Base-by-base conservation (phyloP, 257 asterid genomes). In the Anisodus acutangulus region DNA sequence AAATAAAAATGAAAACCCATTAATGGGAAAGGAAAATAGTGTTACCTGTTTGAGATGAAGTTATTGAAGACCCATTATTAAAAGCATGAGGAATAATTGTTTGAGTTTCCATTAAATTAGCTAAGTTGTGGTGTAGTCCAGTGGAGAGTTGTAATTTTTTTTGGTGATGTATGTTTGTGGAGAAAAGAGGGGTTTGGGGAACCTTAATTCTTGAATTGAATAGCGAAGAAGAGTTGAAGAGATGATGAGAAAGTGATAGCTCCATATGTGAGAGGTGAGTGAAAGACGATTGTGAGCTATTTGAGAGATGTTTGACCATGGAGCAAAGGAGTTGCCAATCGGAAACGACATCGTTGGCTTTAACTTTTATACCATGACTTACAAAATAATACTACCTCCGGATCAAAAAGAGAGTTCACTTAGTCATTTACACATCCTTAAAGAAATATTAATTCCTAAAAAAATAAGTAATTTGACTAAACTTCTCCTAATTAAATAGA, bases 31-130 rank as follows among this genome's bases (percentile, higher is more conserved):
- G 66, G 60, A 47, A 72, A 47, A 47, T 2, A 22, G 35, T 31
- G 22, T 67, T 84, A 95, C 97, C 95, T 68, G 84, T 80, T 74
- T 59, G 86, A 51, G 90, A 64, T 0, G 91, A 71, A 53, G 84
- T 71, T 59, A 85, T 64, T 4, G 93, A 87, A 54, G 93, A 90
- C 69, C 93, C 98, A 82, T 92, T 96, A 39, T 86, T 88, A 62
- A 84, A 78, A 35, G 94, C 90, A 54, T 85, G 91, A 76, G 86
- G 82, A 49, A 76, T 58, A 35, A 69, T 63, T 8, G 68, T 55
- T 16, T 7, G 86, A 55, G 91, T 71, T 37, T 89, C 89, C 94
- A 91, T 90, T 55, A 87, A 41, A 84, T 85, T 41, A 51, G 90
- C 64, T 16, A 80, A 71, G 59, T 19, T 81, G 17, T 15, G 78